Base-by-base conservation (phyloP, 352 stramenopile genomes). In the Pilasporangium apinafurcum region DNA sequence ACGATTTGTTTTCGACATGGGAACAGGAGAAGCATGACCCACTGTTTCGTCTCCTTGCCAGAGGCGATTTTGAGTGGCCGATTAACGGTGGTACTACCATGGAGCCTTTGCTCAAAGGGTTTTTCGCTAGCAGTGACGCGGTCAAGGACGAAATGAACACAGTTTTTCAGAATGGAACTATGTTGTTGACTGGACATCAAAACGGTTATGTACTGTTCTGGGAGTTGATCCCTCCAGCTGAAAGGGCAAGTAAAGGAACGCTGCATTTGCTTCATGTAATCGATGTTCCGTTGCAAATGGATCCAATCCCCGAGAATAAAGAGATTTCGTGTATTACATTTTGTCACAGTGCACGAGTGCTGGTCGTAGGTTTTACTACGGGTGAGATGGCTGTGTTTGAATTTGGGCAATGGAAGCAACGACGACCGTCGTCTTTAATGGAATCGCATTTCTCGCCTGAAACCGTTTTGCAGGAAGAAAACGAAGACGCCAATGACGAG, bases 31-130 rank as follows among this genome's bases (percentile, higher is more conserved):
- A 59, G 24, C 37, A 59, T 22, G 67, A 78, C 37, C 47, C 60
- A 7, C 49, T 75, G 21, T 56, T 56, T 8, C 51, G 50, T 13
- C 22, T 80, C 21, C 50, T 48, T 24, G 37, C 62, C 20, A 62
- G 38, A 16, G 61, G 68, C 8, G 72, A 83, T n/a, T 86, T 82
- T 60, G 69, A 82, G 18, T 86, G 70, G 71, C 79, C 79, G 1
- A 63, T 88, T 32, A 83, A 76, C n/a, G 79, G 79, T 1, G 76
- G 76, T 7, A 77, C 53, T 21, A 38, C 83, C 20, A 28, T 69
- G 2, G 67, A 88, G 30, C 71, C 79, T 1, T 47, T 79, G 39
- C 38, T 83, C 18, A 73, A 82, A 32, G 48, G 59, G 3, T 84
- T 84, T 29, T 33, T 82, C 6, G 39, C 55, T 4, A 50, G 62